Conservation (phyloP, 192 early-diverging fungal genomes). For the Allomyces macrogynus region DNA sequence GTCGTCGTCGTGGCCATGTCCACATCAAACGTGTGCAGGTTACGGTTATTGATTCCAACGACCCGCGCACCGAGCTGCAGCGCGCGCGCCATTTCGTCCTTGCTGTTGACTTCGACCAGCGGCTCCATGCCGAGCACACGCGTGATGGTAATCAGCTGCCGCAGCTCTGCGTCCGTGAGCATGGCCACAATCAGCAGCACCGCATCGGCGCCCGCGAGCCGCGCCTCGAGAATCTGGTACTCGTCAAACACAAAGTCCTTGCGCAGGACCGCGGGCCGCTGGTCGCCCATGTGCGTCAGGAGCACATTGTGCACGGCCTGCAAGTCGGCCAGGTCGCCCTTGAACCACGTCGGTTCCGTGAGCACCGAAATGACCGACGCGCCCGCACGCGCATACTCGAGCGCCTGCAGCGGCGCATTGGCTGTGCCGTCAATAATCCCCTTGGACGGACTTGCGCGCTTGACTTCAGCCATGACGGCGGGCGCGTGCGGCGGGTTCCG, state of each 20-base stretch:
- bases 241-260: constrained; percentile 92
- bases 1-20: constrained; percentile 68
- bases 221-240: constrained; percentile 90
- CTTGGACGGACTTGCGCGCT: constrained; percentile 91
- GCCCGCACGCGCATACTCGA: constrained; percentile 68
- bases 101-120: constrained; percentile 91
- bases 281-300: constrained; percentile 17
- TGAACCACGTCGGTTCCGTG: constrained; percentile 98
- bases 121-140: constrained; percentile 83
- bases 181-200: constrained; percentile 92
- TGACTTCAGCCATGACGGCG: constrained; percentile 93
- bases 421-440: constrained; percentile 66
- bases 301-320: constrained; percentile 60
- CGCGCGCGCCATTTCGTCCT: constrained; percentile 72
- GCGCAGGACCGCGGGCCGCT: constrained; percentile 78
- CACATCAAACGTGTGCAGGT: constrained; percentile 88
- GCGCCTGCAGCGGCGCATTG: constrained; percentile 71
- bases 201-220: constrained; percentile 87
- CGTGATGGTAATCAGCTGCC: constrained; percentile 49
- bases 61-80: constrained; percentile 59
- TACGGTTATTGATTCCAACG: constrained; percentile 96
- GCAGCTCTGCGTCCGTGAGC: constrained; percentile 46
- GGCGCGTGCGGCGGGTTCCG: constrained; percentile 23
- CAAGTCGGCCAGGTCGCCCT: constrained; percentile 82
- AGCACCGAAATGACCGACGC: constrained; percentile 89